phyloP scores from a whole-genome alignment of 2,329 filamentous ascomycete species.

The Neurospora sp. region DNA sequence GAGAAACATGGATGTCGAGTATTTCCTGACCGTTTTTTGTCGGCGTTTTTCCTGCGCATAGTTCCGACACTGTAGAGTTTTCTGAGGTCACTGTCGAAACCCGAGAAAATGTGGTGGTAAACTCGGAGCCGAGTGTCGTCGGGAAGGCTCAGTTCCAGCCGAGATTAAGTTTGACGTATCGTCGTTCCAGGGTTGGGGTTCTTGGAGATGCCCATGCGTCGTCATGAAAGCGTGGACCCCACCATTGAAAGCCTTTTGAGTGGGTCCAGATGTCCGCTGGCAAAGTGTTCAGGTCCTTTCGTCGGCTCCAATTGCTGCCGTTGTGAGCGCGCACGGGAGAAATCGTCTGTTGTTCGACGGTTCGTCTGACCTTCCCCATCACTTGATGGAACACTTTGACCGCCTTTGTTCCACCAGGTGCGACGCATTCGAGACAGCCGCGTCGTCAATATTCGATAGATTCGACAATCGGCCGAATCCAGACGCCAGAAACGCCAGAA shows the following conservation, averaged over 20 bases:
- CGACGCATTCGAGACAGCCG: neutral
- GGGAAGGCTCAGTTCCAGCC: neutral
- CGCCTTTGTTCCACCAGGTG: neutral
- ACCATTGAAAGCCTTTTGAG: neutral
- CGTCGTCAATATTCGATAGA: neutral
- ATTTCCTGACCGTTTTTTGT: neutral
- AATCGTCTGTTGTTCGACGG: neutral
- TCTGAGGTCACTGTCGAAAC: neutral
- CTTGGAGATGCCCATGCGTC: neutral
- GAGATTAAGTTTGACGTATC: neutral
- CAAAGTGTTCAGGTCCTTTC: no score
- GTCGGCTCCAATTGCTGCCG: neutral
- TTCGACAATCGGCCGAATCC: neutral
- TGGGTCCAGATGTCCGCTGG: neutral
- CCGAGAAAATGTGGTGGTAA: neutral
- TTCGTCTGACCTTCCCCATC: neutral
- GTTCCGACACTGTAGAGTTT: neutral
- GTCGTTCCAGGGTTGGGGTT: neutral
- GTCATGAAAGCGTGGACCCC: neutral
- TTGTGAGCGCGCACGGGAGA: neutral
- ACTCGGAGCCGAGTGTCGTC: neutral
- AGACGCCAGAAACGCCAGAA: neutral
- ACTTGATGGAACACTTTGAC: neutral
- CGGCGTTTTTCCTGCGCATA: neutral
- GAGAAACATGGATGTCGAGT: neutral